Base-by-base conservation (phyloP, 768 basidiomycete species). In the Termitomyces sp. region DNA sequence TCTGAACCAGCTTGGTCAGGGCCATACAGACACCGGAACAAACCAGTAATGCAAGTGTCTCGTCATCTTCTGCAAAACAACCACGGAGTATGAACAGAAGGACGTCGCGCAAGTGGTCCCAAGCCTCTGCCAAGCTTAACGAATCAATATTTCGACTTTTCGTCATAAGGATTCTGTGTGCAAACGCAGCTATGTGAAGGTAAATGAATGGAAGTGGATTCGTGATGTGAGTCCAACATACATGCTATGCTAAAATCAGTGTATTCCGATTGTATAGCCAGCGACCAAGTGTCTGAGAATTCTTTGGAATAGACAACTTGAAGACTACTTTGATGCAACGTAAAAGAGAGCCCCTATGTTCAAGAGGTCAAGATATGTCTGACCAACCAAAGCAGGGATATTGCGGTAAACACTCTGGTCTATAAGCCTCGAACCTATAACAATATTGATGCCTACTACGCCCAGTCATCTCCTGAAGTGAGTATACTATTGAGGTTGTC, bases 71-170 rank as follows among this genome's bases (percentile, higher is more conserved):
- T n/a, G 69, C 34, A 55, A 79, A 77, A 42, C 79, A 69, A 26
- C 69, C 73, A n/a, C 76, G 71, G 33, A 83, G 64, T 36, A 84
- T 79, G 37, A 82, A 68, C 6, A 85, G 62, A 6, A 84, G 64
- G 1, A 74, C 69, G 53, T 84, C 81, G 30, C 80, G 69, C 52
- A 90, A 66, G 64, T 80, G 76, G 45, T 81, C 73, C 80, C 83
- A 85, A 45, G 78, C 76, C 64, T 87, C 86, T 10, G 76, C 71
- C 56, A 72, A 72, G 39, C 70, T 67, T 32, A 85, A 65, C 2
- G 77, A 61, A 50, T 77, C 76, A 42, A 66, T 67, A 0, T 57
- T 50, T 33, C 62, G 52, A 30, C 22, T 52, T 2, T 61, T 53
- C 4, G 66, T 67, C 5, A 71, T 67, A 4, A 74, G 52, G 46